Percentiles rank a stretch among this genome's conserved stretches.
phyloP scores from a whole-genome alignment of 169 alveolate species.

The Plasmodium falciparum region DNA sequence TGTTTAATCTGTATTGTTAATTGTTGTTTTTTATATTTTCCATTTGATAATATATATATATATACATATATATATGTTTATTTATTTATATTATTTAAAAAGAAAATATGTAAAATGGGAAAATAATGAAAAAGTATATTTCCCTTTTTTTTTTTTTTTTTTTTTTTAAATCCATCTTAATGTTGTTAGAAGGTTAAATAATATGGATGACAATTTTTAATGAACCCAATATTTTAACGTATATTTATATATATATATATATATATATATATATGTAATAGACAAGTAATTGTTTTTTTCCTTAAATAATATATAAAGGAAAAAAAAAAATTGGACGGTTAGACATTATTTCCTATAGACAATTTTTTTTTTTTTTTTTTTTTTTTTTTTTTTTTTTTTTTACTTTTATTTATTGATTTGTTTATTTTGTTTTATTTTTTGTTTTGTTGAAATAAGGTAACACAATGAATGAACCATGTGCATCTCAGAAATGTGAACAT shows the following conservation, averaged over 20 bases:
- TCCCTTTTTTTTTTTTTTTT: slow-evolving; percentile 18
- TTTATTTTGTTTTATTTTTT: background rate
- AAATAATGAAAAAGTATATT: background rate
- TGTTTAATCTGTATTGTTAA: too few relatives aligned
- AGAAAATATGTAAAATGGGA: too few relatives aligned
- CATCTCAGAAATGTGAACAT: slow-evolving; percentile 10
- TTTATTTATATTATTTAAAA: too few relatives aligned
- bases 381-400: too few relatives aligned
- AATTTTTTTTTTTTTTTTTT: too few relatives aligned
- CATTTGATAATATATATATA: background rate
- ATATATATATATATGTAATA: slow-evolving; percentile 13
- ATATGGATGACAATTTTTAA: slow-evolving; percentile 44
- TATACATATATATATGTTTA: too few relatives aligned
- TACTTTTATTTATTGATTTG: too few relatives aligned
- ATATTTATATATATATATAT: slow-evolving; percentile 15
- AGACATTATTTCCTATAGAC: background rate
- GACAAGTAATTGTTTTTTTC: slow-evolving; percentile 37
- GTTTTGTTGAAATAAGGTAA: slow-evolving; percentile 14
- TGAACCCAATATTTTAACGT: slow-evolving; percentile 30
- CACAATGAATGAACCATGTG: slow-evolving; percentile 26
- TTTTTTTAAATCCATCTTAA: slow-evolving; percentile 26
- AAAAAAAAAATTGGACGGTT: background rate
- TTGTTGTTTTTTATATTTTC: too few relatives aligned
- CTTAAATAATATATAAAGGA: slow-evolving; percentile 10
- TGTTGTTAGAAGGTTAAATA: slow-evolving; percentile 16